Evolutionary conservation across 169 alveolate species (phyloP).

Genomic region (Condylostoma magnum): DNA sequence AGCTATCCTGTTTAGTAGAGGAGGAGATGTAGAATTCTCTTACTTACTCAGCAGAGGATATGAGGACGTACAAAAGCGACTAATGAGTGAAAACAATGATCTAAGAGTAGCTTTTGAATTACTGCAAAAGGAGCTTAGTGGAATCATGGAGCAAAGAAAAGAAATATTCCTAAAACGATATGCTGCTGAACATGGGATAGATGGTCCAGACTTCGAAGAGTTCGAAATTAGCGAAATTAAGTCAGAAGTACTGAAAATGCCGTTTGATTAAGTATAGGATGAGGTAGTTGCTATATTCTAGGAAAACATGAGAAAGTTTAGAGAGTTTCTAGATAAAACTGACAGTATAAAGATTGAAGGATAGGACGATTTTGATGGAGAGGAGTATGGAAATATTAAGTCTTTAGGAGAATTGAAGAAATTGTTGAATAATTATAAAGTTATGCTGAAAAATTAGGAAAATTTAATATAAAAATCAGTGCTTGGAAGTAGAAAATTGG

Average conservation of each 20-base stretch:
- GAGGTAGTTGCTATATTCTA: constrained; percentile 23
- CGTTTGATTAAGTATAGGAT: constrained; percentile 14
- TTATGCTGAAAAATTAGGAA: constrained; percentile 18
- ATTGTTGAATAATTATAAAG: constrained; percentile 19
- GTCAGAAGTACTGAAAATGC: constrained; percentile 9
- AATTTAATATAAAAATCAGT: constrained; percentile 10
- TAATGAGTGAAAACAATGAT: constrained; percentile 26
- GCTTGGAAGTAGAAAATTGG: constrained; percentile 17
- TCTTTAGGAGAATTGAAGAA: constrained; percentile 11
- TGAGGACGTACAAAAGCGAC: constrained; percentile 26
- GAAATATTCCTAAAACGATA: constrained; percentile 19
- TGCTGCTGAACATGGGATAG: constrained; percentile 6
- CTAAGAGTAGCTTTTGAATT: constrained; percentile 12
- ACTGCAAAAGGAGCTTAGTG: constrained; percentile 25
- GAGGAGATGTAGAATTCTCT: constrained; percentile 19
- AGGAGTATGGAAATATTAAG: constrained; percentile 12
- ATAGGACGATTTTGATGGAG: constrained; percentile 24
- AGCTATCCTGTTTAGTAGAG: not conserved
- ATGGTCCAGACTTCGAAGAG: constrained; percentile 2
- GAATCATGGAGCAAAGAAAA: constrained; percentile 16
- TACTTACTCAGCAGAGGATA: constrained; percentile 23
- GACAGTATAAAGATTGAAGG: constrained; percentile 22
- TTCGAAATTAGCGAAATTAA: not conserved
- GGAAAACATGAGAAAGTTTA: constrained; percentile 25
- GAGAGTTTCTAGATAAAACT: constrained; percentile 12